Base-by-base conservation (phyloP, 2,329 filamentous ascomycete genomes). In the Neonectria magnoliae region DNA sequence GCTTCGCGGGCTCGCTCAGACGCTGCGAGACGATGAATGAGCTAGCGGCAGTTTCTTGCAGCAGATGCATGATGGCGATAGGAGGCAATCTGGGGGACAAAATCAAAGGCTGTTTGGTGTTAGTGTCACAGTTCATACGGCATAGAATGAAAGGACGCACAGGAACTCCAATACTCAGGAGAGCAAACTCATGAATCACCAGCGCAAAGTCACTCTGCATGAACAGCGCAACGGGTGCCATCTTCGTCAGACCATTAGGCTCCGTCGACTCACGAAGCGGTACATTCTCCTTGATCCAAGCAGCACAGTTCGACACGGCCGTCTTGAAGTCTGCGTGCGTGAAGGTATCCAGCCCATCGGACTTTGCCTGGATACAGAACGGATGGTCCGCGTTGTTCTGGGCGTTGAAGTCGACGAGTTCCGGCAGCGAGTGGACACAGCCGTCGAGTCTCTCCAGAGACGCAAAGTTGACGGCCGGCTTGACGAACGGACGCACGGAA, bases 131-230 rank as follows among this genome's bases (percentile, higher is more conserved):
- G 10, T 18, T 48, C 52, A 31, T 22, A 6, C 14, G n/a, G 20
- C 20, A 38, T 29, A 18, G 13, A n/a, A 36, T 22, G 25, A 25
- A 11, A 25, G n/a, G 41, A 56, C 62, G 25, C 14, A 73, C 71
- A 18, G 76, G 75, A 22, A 73, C 62, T 4, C 67, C 67, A 27
- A 75, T 61, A 13, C 65, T 64, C 2, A 76, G 60, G 8, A 77
- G 65, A 22, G 73, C 71, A 22, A 70, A 64, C 27, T 72, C 50
- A 44, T 77, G 66, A 11, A 77, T 64, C 16, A 76, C 67, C 10
- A 77, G 62, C 4, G 69, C 70, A 45, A 76, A 65, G 57, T 76
- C 74, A 25, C 74, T 76, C 51, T 77, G 73, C 68, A 77, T 68
- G 25, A 71, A 69, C 6, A 77, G 64, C 4, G 76, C 76, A 9